These are phyloP conservation scores for Triticum turgidum DNA, from an alignment of 176 grass and related monocot species.

Conservation along the genomic window DNA sequence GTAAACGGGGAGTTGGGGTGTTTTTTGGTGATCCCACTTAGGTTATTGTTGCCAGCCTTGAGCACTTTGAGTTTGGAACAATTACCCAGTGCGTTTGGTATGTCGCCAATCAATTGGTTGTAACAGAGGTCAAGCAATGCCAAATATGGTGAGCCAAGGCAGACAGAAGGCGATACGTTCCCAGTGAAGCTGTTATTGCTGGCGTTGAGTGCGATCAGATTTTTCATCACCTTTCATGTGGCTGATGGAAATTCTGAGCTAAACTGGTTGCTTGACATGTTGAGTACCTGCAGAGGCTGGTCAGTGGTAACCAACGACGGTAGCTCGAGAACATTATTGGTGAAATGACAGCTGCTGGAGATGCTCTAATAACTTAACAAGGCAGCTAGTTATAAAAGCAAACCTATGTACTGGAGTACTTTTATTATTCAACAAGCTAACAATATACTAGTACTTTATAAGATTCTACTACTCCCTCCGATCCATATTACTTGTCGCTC, in stretches of 20 bases:
- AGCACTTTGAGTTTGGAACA: slow-evolving; percentile 19
- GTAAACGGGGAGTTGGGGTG: too few relatives aligned
- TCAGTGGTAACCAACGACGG: background rate
- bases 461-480: too few relatives aligned
- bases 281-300: slow-evolving; percentile 16
- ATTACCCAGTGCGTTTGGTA: background rate
- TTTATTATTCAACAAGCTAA: too few relatives aligned
- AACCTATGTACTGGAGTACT: too few relatives aligned
- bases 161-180: background rate
- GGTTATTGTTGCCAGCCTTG: slow-evolving; percentile 15
- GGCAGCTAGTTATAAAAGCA: background rate
- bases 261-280: slow-evolving; percentile 19
- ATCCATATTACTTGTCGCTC: too few relatives aligned
- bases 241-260: background rate
- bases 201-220: background rate
- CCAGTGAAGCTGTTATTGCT: slow-evolving; percentile 14
- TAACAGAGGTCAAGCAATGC: slow-evolving; percentile 21
- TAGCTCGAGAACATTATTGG: background rate
- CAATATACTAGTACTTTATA: too few relatives aligned
- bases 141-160: background rate
- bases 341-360: too few relatives aligned
- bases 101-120: slow-evolving; percentile 13
- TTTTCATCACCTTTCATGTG: background rate
- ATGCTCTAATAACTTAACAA: background rate
- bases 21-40: background rate